Evolutionary conservation across 2,329 filamentous ascomycete genomes (phyloP).

Genomic region (Penicillium sp.): DNA sequence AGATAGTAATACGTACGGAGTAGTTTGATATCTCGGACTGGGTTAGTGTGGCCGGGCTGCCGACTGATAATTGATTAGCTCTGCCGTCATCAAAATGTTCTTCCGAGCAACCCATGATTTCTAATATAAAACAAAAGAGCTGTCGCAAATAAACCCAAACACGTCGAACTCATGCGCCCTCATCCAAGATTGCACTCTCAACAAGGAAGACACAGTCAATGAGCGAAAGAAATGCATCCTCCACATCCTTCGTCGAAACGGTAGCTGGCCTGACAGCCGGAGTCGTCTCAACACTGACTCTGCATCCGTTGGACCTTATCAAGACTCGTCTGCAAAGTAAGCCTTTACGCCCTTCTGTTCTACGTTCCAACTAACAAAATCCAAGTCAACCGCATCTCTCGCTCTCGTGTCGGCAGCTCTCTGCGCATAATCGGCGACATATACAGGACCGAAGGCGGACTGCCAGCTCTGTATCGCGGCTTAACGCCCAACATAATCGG

Average conservation of each 20-base stretch:
- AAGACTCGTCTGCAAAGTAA: slow-evolving; percentile 92
- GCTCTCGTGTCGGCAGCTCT: slow-evolving; percentile 50
- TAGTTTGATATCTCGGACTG: too few species aligned
- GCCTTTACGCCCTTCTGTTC: slow-evolving; percentile 16
- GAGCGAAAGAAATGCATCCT: slow-evolving; percentile 54
- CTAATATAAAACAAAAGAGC: too few species aligned
- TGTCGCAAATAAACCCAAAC: too few species aligned
- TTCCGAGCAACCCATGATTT: too few species aligned
- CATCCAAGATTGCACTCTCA: neutral
- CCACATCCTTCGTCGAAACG: slow-evolving; percentile 78
- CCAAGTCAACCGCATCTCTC: slow-evolving; percentile 48
- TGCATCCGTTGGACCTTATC: slow-evolving; percentile 90
- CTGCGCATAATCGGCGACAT: slow-evolving; percentile 52
- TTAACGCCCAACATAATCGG: slow-evolving; percentile 86
- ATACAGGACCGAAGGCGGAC: slow-evolving; percentile 51
- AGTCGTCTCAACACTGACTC: slow-evolving; percentile 75
- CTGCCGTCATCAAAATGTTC: neutral
- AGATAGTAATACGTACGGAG: too few species aligned
- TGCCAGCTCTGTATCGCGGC: slow-evolving; percentile 78
- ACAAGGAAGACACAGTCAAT: slow-evolving; percentile 24
- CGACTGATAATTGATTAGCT: too few species aligned
- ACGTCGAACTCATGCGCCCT: neutral
- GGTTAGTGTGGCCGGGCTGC: too few species aligned
- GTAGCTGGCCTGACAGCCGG: slow-evolving; percentile 88
- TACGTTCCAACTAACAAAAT: neutral